Percentiles rank a stretch among this genome's conserved stretches.
Conservation (phyloP, 345 rosid genomes). For the Garcia nutans region DNA sequence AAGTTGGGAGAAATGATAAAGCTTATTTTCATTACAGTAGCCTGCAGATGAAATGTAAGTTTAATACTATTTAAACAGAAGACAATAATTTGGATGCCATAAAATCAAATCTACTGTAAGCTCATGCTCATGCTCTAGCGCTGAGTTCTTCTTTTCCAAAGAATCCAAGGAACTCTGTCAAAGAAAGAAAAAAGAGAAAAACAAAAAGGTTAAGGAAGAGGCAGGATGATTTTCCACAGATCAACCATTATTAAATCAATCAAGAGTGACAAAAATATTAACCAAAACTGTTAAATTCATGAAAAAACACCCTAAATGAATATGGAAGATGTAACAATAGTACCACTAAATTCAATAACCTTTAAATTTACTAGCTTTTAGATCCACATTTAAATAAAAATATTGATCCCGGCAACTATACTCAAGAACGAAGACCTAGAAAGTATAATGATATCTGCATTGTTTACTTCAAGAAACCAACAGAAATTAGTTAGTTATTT, state of each 20-base stretch:
- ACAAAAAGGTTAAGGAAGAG: background rate
- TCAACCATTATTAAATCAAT: background rate
- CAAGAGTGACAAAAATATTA: background rate
- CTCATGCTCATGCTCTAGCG: conserved; percentile 72
- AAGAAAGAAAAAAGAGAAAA: conserved; percentile 6
- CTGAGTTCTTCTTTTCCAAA: conserved; percentile 63
- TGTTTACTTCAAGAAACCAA: background rate
- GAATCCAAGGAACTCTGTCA: conserved; percentile 60
- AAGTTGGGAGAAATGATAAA: too few species aligned
- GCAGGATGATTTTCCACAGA: background rate
- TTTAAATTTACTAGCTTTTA: background rate
- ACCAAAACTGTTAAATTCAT: background rate
- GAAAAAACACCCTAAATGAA: background rate
- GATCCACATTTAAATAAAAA: background rate
- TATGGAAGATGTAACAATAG: background rate
- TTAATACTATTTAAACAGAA: too few species aligned
- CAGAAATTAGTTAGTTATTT: background rate
- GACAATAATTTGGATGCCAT: too few species aligned
- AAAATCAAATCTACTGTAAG: too few species aligned
- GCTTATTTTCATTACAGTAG: too few species aligned
- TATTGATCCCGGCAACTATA: too few species aligned
- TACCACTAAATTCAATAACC: background rate
- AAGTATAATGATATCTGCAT: background rate
- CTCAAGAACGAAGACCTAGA: too few species aligned
- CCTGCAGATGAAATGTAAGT: too few species aligned